Base-by-base conservation (phyloP, 208 protist species). In the Wallacemonas collosoma region DNA sequence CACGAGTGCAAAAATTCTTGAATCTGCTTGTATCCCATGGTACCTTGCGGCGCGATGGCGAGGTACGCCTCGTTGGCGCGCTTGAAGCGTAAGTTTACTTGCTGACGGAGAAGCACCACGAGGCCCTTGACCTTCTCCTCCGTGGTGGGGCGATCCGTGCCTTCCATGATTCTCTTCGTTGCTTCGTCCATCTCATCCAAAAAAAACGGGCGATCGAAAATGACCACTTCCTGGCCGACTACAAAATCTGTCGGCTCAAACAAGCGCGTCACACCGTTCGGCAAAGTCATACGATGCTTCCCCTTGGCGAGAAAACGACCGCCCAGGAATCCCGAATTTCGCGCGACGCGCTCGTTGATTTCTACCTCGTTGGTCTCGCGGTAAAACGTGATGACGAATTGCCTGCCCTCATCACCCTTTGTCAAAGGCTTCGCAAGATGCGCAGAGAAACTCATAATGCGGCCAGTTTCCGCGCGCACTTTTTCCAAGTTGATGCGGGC, bases 311-410 rank as follows among this genome's bases (percentile, higher is more conserved):
- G 88, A 77, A 98, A 98, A 9, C 91, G 89, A 2, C 96, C 96
- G 26, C 84, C 92, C 44, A 94, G 53, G 77, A 95, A 94, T 36
- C 96, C 96, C 1, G 91, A 93, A 78, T 98, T 98, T 14, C 88
- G 77, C 38, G 73, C 64, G 6, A 86, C 72, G 56, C 89, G 88
- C 71, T 98, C 96, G 43, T 83, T 88, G 55, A 98, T 91, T 50
- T 89, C 79, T 12, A 98, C 43, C 68, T 95, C 90, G 70, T 93
- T 88, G 1, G 92, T 93, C 65, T 88, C 93, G n/a, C 95, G 81
- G 77, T 91, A 83, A 78, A 95, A 98, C 9, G 88, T 84, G 69
- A 98, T 83, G 38, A 97, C 77, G 81, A 98, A 98, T 35, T 87
- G 62, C 54, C 96, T 75, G 38, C 71, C 77, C 40, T 82, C 79